Evolutionary conservation across 2,329 filamentous ascomycete species (phyloP), one percentile per base, ranked within the genome.

Genomic region (Tolypocladium ophioglossoides): DNA sequence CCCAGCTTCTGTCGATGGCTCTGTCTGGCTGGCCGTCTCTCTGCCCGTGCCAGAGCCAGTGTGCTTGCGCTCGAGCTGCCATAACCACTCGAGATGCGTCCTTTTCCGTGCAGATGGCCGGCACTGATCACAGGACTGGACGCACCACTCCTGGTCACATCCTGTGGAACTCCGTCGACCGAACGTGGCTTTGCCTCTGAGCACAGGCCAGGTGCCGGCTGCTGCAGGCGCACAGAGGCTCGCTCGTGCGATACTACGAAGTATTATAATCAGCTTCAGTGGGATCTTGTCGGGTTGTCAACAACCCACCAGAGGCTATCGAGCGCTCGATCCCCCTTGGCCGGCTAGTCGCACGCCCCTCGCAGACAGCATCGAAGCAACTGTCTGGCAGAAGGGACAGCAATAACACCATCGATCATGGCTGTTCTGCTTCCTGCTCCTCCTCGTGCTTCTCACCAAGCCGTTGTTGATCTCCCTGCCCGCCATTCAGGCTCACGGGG

Each of bases 311-410:
- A 16, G 32, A 37, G 30, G 47, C 47, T 37, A 50, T 39, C 48
- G 34, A 39, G 44, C 49, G 35, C 49, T 51, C 49, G 49, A 18
- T 39, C 35, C 49, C 46, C 49, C 34, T 32, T 18, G 49, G 14
- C 49, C 37, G 49, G 49, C 24, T 51, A 51, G 37, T 14, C 22
- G 35, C 49, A 51, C 49, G 35, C 49, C 49, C 49, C 49, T 38
- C 14, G 35, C 34, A 9, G 34, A 27, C 37, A 54, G 50, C 56
- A 52, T 63, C 63, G 62, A 62, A 63, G 57, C 52, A 59, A 63
- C 53, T 57, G 52, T 61, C 62, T 53, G 55, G 64, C 38, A 37
- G 30, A 39, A 40, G 18, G 35, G 35, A 27, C 37, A 39, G 16
- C 49, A 51, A 40, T 14, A 51, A 27, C 37, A 39, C 22, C 34